Evolutionary conservation across 2,329 filamentous ascomycete genomes (phyloP), one percentile per base, ranked within the genome.

Genomic region (Orbilia javanica): DNA sequence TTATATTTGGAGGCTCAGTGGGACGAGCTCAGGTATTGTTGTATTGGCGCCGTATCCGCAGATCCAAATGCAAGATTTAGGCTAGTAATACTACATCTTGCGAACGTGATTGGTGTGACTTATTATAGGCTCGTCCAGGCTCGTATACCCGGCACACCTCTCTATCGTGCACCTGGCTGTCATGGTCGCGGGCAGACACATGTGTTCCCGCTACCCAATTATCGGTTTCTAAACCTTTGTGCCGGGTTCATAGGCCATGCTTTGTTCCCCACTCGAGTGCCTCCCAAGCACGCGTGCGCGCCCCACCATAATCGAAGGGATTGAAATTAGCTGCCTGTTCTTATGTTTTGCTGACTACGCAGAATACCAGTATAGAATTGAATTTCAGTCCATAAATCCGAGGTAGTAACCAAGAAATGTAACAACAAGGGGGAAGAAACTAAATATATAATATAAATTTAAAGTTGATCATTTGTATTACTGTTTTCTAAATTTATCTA

Each of bases 61-160:
- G 50, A 62, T 77, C 42, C 31, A 70, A 52, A 66, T 66, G 73
- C 73, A 77, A 70, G 31, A 65, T 77, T 77, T 77, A 77, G 73
- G 55, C 73, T 77, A 66, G 50, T 36, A 11, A 39, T 65, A 66
- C 27, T 57, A 66, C 60, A 48, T 25, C 60, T 65, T 60, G 50
- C 31, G 22, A 22, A 44, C 50, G 22, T 66, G 69, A 73, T 73
- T 73, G 60, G 69, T 63, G 46, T 65, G 52, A 39, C 48, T 50
- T 42, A 57, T 68, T 62, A 39, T 65, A 66, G 66, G 36, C 62
- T 46, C 64, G 53, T 34, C 39, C 39, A 57, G 55, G 42, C 73
- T 77, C 73, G 73, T 77, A 77, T 77, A 70, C 66, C 52, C 53
- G 66, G 63, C 66, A 70, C 66, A 77, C 64, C 64, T 53, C 63